Base-by-base conservation (phyloP, 169 alveolate species). In the Plasmodium fragile region DNA sequence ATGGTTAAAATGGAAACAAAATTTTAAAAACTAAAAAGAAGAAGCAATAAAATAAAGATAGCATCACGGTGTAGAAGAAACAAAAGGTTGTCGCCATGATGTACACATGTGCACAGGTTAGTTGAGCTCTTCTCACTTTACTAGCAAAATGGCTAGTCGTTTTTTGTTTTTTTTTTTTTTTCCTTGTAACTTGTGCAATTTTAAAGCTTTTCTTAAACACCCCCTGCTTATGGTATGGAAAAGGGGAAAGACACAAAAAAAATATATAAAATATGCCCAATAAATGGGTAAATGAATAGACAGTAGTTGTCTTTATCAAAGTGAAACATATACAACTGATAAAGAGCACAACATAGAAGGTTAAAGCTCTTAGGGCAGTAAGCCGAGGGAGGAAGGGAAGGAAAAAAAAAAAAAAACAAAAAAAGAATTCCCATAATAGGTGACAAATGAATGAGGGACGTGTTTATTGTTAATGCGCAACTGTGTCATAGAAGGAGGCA, bases 11-110 rank as follows among this genome's bases (percentile, higher is more conserved):
- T 65, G 75, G 75, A 65, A 65, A 65, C 75, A 65, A 18, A 65
- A 65, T 65, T 65, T 65, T 65, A 65, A 65, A 65, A 65, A 25
- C 75, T 65, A 65, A 65, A 65, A 65, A 65, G 36, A 25, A 65
- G 16, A 65, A 65, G 16, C 30, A 65, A 65, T 49, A 65, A 59
- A 65, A 65, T 65, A 65, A 65, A 65, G n/a, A 65, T 65, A 65
- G 25, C 75, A 65, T 65, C 30, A 8, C 75, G 13, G 8, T 65
- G 75, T 65, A 28, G 75, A 65, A 25, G 36, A 25, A 65, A 65
- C 16, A 28, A 65, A 65, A 25, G 36, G 30, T 65, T 22, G 75
- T 25, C 36, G 75, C 75, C 36, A 65, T 28, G 36, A 65, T 25
- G 75, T 28, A 65, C 36, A 65, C 28, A 59, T 22, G 34, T 18